These are phyloP conservation scores for Leishmania gerbilli DNA, from an alignment of 208 protist species.

Conservation along the genomic window DNA sequence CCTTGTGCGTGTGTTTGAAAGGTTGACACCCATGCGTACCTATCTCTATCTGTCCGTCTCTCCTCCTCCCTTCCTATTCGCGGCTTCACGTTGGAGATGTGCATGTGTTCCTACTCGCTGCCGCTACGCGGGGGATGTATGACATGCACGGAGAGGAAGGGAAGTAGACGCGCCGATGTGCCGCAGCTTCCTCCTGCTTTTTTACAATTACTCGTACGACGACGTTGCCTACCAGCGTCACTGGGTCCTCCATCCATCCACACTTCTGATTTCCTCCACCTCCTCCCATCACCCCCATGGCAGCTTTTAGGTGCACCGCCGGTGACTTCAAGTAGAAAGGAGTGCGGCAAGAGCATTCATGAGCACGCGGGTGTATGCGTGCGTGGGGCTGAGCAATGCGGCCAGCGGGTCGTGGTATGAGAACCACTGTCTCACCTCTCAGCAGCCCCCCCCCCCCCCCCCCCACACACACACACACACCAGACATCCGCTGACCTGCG, in stretches of 20 bases:
- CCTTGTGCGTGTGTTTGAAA: too few species aligned
- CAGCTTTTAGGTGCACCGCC: neutral
- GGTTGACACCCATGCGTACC: neutral
- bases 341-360: neutral
- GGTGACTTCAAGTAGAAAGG: neutral
- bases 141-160: neutral
- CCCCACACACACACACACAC: too few species aligned
- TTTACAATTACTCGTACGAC: neutral
- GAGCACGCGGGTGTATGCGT: too few species aligned
- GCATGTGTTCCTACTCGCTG: neutral
- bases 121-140: neutral
- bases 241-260: neutral
- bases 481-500: neutral
- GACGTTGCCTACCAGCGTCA: neutral
- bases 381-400: neutral
- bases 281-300: neutral
- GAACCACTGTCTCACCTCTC: neutral
- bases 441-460: neutral
- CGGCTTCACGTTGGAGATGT: neutral
- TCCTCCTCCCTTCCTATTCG: neutral
- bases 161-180: neutral
- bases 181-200: constrained; percentile 4
- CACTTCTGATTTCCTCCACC: neutral
- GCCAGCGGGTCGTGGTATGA: neutral
- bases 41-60: neutral